Evolutionary conservation across 176 grass and related monocot genomes (phyloP).

Genomic region (Oryza glumipatula): DNA sequence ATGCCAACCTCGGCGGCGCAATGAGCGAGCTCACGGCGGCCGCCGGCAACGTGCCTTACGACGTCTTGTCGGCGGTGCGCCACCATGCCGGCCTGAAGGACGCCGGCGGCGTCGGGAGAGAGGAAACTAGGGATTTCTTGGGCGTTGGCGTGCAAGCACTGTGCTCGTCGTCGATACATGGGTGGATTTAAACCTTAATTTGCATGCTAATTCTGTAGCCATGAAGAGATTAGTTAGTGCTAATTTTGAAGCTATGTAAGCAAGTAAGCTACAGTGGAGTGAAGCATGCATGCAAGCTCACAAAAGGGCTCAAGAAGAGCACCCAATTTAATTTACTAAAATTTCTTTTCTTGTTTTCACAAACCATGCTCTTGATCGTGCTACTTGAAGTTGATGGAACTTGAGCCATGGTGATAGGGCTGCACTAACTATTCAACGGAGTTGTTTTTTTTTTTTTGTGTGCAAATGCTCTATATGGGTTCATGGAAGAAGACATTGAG

Average conservation of each 20-base stretch:
- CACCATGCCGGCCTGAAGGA: constrained; percentile 48
- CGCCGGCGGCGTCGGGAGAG: constrained; percentile 37
- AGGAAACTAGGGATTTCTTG: constrained; percentile 88
- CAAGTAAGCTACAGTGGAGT: neutral
- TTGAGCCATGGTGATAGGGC: neutral
- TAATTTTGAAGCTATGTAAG: constrained; percentile 38
- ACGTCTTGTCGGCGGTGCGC: constrained; percentile 48
- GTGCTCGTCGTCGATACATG: constrained; percentile 66
- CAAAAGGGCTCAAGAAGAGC: constrained; percentile 1
- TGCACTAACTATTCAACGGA: neutral
- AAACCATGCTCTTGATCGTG: constrained; percentile 10
- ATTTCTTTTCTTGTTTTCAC: constrained; percentile 26
- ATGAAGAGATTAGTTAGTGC: constrained; percentile 20
- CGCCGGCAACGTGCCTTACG: constrained; percentile 49
- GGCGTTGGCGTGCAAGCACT: constrained; percentile 85
- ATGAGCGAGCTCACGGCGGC: constrained; percentile 42
- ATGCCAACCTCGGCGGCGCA: constrained; percentile 25
- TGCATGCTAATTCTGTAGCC: constrained; percentile 7
- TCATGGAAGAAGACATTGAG: neutral
- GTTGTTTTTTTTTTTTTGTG: too few species aligned
- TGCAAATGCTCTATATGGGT: neutral
- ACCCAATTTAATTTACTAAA: constrained; percentile 16
- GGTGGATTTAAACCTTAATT: constrained; percentile 63
- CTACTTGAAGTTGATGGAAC: constrained; percentile 21
- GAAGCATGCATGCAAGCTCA: constrained; percentile 22